These are phyloP conservation scores for Wickerhamiella shivajii DNA, from an alignment of 805 yeast species.

Conservation along the genomic window DNA sequence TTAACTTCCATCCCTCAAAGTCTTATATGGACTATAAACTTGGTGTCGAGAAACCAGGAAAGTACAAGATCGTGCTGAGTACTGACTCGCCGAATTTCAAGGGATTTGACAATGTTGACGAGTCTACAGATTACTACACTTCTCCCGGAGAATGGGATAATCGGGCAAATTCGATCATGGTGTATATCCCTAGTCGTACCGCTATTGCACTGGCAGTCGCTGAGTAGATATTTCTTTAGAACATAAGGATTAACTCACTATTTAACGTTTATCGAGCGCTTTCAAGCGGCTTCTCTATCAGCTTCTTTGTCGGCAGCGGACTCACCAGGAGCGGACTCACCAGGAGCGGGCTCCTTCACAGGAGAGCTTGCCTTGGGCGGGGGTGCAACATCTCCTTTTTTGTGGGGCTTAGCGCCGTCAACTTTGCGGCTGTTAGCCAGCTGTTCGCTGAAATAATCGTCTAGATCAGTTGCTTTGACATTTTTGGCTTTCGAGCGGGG, in stretches of 20 bases:
- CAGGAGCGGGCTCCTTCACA: too few species aligned
- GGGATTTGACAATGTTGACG: constrained; percentile 65
- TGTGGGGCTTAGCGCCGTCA: constrained; percentile 12
- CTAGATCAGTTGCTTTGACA: too few species aligned
- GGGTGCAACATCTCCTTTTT: constrained; percentile 1
- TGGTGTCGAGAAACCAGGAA: constrained; percentile 75
- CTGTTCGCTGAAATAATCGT: constrained; percentile 19
- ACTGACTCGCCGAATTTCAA: constrained; percentile 61
- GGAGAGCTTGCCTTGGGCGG: too few species aligned
- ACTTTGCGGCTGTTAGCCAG: constrained; percentile 14
- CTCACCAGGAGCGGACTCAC: too few species aligned
- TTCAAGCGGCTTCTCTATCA: too few species aligned
- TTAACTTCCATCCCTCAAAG: constrained; percentile 79
- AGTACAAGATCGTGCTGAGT: constrained; percentile 58
- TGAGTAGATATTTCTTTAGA: too few species aligned
- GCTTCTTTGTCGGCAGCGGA: too few species aligned
- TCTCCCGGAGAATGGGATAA: constrained; percentile 68
- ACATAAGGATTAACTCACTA: too few species aligned
- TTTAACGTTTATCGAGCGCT: too few species aligned
- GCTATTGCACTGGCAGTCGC: constrained; percentile 39
- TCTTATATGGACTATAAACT: constrained; percentile 77
- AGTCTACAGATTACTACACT: constrained; percentile 43
- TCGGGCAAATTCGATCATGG: constrained; percentile 60
- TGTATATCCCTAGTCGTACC: constrained; percentile 65
- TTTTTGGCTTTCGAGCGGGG: neutral